Percentiles rank a stretch among this genome's conserved stretches.
Evolutionary conservation across 2,329 filamentous ascomycete genomes (phyloP).

Genomic region (Neopestalotiopsis clavispora): DNA sequence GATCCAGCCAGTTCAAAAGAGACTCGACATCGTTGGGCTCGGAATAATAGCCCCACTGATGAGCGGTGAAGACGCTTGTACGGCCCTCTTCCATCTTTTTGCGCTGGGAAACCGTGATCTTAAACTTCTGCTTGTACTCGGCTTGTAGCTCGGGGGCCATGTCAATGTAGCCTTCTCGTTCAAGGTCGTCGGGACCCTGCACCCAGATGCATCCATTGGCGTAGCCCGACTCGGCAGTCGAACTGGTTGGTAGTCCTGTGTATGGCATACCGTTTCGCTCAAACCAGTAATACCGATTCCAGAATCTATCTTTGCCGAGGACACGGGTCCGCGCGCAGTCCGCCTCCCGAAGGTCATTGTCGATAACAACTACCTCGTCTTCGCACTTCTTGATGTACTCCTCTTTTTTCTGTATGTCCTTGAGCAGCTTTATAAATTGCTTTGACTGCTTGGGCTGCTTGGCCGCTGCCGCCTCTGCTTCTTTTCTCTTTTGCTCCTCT

Average conservation of each 20-base stretch:
- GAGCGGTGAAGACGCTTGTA: conserved; percentile 76
- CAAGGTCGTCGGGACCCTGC: conserved; percentile 90
- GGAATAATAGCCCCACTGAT: conserved; percentile 91
- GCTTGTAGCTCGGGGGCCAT: conserved; percentile 71
- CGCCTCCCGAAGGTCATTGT: conserved; percentile 91
- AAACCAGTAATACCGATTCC: conserved; percentile 99
- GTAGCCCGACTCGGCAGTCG: conserved; percentile 84
- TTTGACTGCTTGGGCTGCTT: conserved; percentile 82
- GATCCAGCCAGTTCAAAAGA: conserved; percentile 87
- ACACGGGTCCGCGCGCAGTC: conserved; percentile 90
- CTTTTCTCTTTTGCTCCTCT: conserved; percentile 70
- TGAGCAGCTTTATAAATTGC: conserved; percentile 84
- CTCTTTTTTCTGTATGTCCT: conserved; percentile 88
- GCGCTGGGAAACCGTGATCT: conserved; percentile 83
- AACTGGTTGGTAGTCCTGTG: conserved; percentile 83
- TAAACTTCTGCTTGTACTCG: conserved; percentile 77
- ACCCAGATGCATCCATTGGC: conserved; percentile 97
- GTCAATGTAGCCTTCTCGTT: conserved; percentile 85
- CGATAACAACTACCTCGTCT: conserved; percentile 81
- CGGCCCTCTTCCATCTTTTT: conserved; percentile 84
- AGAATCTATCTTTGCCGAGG: conserved; percentile 93
- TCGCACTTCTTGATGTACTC: conserved; percentile 81
- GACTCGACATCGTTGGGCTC: conserved; percentile 78
- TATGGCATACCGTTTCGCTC: conserved; percentile 98
- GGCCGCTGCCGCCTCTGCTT: conserved; percentile 64